A percentile compares a stretch with the other conserved stretches of the same genome.
These are phyloP conservation scores for Sphaerulina musiva DNA, from an alignment of 2,329 filamentous ascomycete species.

Conservation along the genomic window DNA sequence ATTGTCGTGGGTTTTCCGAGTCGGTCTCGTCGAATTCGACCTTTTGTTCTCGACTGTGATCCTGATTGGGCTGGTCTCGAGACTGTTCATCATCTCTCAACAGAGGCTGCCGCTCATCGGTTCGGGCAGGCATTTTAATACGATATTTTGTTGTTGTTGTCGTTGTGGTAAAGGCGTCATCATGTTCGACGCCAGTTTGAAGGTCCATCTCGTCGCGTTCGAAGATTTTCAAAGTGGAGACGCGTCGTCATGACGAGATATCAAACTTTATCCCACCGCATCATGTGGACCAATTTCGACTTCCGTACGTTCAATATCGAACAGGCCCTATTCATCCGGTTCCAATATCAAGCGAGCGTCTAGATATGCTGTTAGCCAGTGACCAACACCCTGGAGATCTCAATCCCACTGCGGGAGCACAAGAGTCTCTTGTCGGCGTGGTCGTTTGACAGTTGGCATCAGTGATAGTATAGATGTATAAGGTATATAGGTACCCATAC, in stretches of 20 bases:
- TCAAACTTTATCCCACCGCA: not conserved
- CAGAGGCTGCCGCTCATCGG: conserved; percentile 8
- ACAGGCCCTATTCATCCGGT: not conserved
- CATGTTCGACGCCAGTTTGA: not conserved
- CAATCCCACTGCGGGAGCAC: too few species aligned
- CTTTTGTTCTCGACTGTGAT: not conserved
- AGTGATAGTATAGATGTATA: too few species aligned
- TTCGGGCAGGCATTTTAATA: not conserved
- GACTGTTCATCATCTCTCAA: not conserved
- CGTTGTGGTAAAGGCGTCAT: not conserved
- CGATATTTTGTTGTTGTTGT: not conserved
- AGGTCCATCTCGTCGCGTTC: not conserved
- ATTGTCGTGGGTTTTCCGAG: conserved; percentile 10
- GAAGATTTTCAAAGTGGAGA: not conserved
- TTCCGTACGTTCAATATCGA: not conserved
- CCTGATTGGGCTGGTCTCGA: not conserved
- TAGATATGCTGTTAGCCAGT: too few species aligned
- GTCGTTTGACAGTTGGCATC: too few species aligned
- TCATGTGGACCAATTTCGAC: not conserved
- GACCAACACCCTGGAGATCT: too few species aligned
- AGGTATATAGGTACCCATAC: not conserved
- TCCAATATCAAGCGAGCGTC: too few species aligned
- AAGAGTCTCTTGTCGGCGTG: too few species aligned
- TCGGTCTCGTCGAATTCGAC: conserved; percentile 15
- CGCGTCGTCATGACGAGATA: not conserved